Conservation (phyloP, 2,329 filamentous ascomycete species). For the Myriosclerotinia duriaeana region DNA sequence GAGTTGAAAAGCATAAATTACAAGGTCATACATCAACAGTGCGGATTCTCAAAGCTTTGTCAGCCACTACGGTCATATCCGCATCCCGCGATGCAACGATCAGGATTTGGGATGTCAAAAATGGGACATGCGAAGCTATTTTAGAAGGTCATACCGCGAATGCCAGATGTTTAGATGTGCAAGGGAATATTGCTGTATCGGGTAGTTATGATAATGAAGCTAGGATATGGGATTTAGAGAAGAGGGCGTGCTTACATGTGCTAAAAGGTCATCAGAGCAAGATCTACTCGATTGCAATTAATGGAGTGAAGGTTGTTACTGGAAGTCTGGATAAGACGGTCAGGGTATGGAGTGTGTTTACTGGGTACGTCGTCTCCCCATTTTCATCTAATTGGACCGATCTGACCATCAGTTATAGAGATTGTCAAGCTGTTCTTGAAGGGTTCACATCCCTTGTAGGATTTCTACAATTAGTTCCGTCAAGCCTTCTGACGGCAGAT, state of each 20-base stretch:
- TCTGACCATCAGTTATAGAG: not conserved
- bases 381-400: not conserved
- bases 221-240: not conserved
- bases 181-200: constrained; percentile 77
- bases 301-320: constrained; percentile 85
- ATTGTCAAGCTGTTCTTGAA: not conserved
- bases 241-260: not conserved
- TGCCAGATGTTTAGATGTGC: constrained; percentile 13
- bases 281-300: constrained; percentile 60
- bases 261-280: not conserved
- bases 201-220: constrained; percentile 92
- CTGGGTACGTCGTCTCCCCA: constrained; percentile 39
- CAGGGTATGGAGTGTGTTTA: constrained; percentile 85
- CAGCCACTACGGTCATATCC: constrained; percentile 17
- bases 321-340: constrained; percentile 93
- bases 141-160: constrained; percentile 20
- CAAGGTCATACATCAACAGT: not conserved
- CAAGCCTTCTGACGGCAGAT: not conserved
- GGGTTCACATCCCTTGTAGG: not conserved
- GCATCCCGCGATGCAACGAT: constrained; percentile 22
- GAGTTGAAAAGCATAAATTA: not conserved
- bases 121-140: constrained; percentile 17
- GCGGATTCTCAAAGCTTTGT: constrained; percentile 5
- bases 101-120: constrained; percentile 23
- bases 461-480: not conserved